Conservation (phyloP, 2,329 filamentous ascomycete species). For the Madurella mycetomatis region DNA sequence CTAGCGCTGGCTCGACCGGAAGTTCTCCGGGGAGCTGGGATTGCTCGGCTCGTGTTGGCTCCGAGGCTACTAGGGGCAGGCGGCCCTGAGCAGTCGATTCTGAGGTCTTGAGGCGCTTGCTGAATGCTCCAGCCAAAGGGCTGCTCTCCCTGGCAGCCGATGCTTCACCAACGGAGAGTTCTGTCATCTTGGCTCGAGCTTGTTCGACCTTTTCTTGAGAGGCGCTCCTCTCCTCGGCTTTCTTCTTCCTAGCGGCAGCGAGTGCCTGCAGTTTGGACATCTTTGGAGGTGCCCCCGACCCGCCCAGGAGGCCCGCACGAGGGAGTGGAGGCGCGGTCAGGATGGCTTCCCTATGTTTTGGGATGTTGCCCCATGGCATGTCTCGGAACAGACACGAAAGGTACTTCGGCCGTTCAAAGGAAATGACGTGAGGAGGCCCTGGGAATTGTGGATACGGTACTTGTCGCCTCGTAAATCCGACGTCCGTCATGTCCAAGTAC, state of each 20-base stretch:
- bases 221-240: constrained; percentile 58
- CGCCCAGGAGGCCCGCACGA: constrained; percentile 70
- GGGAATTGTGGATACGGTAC: neutral
- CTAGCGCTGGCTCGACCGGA: neutral
- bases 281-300: constrained; percentile 61
- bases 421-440: neutral
- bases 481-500: constrained; percentile 8
- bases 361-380: constrained; percentile 78
- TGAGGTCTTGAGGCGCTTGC: constrained; percentile 24
- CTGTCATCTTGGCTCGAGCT: constrained; percentile 23
- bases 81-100: constrained; percentile 17
- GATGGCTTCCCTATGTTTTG: constrained; percentile 59
- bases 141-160: constrained; percentile 29
- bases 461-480: neutral
- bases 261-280: constrained; percentile 88
- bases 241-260: constrained; percentile 81
- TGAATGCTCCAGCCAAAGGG: constrained; percentile 21
- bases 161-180: constrained; percentile 21
- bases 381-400: constrained; percentile 69
- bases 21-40: constrained; percentile 3
- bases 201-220: constrained; percentile 30
- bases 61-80: constrained; percentile 11
- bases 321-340: constrained; percentile 55
- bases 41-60: constrained; percentile 12
- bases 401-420: constrained; percentile 21